phyloP scores from a whole-genome alignment of 805 yeast species.

The Suhomyces sp. region DNA sequence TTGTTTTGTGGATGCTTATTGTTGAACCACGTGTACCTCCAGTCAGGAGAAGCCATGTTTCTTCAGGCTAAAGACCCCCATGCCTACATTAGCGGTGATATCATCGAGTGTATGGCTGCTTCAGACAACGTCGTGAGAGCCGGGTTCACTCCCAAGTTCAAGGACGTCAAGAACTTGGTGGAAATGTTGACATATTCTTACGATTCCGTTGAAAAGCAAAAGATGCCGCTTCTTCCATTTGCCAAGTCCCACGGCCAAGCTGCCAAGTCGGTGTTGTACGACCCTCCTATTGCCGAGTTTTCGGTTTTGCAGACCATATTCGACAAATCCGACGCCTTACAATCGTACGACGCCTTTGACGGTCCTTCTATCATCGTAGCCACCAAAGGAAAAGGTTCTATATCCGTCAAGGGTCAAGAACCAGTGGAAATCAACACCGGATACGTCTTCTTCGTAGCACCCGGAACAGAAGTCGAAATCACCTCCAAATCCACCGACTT shows the following conservation, averaged over 20 bases:
- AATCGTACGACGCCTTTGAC: slow-evolving; percentile 56
- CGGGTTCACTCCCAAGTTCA: slow-evolving; percentile 99
- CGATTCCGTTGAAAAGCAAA: slow-evolving; percentile 89
- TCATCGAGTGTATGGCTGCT: slow-evolving; percentile 99
- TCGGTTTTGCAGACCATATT: slow-evolving; percentile 84
- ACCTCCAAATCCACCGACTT: slow-evolving; percentile 51
- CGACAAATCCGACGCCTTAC: slow-evolving; percentile 47
- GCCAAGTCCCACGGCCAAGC: slow-evolving; percentile 66
- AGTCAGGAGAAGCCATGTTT: slow-evolving; percentile 94
- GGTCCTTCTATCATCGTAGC: slow-evolving; percentile 90
- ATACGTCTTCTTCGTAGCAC: slow-evolving; percentile 80
- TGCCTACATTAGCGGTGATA: slow-evolving; percentile 95
- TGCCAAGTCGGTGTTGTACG: slow-evolving; percentile 57
- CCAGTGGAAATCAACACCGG: slow-evolving; percentile 58
- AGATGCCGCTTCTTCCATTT: slow-evolving; percentile 67
- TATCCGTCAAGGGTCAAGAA: slow-evolving; percentile 42
- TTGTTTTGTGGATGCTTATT: slow-evolving; percentile 92
- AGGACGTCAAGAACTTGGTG: slow-evolving; percentile 88
- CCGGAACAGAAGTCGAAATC: slow-evolving; percentile 64
- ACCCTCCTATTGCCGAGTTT: slow-evolving; percentile 97
- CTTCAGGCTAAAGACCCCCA: slow-evolving; percentile 97
- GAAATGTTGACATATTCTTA: slow-evolving; percentile 86
- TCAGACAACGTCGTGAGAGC: slow-evolving; percentile 97
- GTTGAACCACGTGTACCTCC: slow-evolving; percentile 80
- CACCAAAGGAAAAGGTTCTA: slow-evolving; percentile 74